phyloP scores from a whole-genome alignment of 2,329 filamentous ascomycete species.

The Penicillium sp. region DNA sequence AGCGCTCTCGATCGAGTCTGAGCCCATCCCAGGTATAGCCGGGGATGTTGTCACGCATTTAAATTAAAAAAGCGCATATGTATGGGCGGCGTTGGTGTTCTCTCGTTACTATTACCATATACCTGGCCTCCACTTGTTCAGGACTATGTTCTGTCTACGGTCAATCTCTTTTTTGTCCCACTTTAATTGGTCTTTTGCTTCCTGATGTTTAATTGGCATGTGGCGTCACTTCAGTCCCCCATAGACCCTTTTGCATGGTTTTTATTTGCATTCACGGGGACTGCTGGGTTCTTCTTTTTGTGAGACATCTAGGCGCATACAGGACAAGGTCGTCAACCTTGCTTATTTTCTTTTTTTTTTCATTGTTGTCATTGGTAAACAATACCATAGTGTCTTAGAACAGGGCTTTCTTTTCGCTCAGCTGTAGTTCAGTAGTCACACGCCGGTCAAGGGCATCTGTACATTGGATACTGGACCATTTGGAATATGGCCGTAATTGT shows the following conservation, averaged over 20 bases:
- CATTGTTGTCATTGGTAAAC: not conserved
- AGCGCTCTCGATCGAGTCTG: conserved; percentile 37
- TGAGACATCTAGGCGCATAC: not conserved
- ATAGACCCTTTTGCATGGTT: not conserved
- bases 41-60: not conserved
- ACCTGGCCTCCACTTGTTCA: not conserved
- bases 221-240: not conserved
- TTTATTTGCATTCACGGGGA: not conserved
- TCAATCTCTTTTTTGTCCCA: not conserved
- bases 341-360: not conserved
- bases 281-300: not conserved
- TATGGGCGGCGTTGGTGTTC: conserved; percentile 9
- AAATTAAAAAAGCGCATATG: conserved; percentile 6
- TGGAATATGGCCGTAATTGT: too few species aligned
- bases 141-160: not conserved
- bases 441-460: too few species aligned
- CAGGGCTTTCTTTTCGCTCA: too few species aligned
- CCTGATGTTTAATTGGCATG: not conserved
- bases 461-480: too few species aligned
- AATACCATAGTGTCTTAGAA: not conserved
- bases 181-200: not conserved
- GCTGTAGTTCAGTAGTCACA: too few species aligned
- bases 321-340: not conserved
- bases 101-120: not conserved
- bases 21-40: conserved; percentile 28